These are phyloP conservation scores for Mortierella sp. DNA, from an alignment of 371 early-diverging fungal genomes.

Conservation along the genomic window DNA sequence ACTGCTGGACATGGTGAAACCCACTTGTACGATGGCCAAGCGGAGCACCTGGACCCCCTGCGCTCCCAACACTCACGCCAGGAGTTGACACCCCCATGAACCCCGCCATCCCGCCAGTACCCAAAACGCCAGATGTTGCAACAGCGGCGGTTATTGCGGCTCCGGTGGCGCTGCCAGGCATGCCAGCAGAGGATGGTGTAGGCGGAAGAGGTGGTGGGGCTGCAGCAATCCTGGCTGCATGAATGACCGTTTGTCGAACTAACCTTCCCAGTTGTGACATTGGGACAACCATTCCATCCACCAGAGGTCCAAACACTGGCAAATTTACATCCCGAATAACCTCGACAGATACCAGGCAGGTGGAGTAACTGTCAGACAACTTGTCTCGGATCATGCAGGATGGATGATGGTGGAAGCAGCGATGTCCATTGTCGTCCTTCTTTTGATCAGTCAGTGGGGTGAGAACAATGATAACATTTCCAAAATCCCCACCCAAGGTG, in stretches of 20 bases:
- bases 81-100: not conserved
- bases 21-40: slow-evolving; percentile 16
- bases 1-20: slow-evolving; percentile 1
- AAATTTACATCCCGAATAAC: slow-evolving; percentile 77
- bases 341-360: slow-evolving; percentile 77
- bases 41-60: slow-evolving; percentile 6
- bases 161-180: not conserved
- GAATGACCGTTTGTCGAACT: slow-evolving; percentile 86
- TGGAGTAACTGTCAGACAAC: slow-evolving; percentile 5
- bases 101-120: not conserved
- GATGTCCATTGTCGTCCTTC: slow-evolving; percentile 15
- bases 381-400: not conserved
- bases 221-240: slow-evolving; percentile 56
- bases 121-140: not conserved
- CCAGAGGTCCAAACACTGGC: slow-evolving; percentile 88
- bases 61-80: not conserved
- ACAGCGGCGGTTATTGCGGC: not conserved
- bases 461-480: slow-evolving; percentile 92
- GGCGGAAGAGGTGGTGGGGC: slow-evolving; percentile 47
- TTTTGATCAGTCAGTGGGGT: slow-evolving; percentile 69
- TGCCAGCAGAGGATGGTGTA: slow-evolving; percentile 27
- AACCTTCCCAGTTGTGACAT: slow-evolving; percentile 79
- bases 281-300: slow-evolving; percentile 84
- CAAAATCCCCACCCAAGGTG: slow-evolving; percentile 97
- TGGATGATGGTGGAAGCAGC: not conserved